Percentiles rank a stretch among this genome's conserved stretches.
These are phyloP conservation scores for Fusarium sp. DNA, from an alignment of 2,329 filamentous ascomycete species.

Conservation along the genomic window DNA sequence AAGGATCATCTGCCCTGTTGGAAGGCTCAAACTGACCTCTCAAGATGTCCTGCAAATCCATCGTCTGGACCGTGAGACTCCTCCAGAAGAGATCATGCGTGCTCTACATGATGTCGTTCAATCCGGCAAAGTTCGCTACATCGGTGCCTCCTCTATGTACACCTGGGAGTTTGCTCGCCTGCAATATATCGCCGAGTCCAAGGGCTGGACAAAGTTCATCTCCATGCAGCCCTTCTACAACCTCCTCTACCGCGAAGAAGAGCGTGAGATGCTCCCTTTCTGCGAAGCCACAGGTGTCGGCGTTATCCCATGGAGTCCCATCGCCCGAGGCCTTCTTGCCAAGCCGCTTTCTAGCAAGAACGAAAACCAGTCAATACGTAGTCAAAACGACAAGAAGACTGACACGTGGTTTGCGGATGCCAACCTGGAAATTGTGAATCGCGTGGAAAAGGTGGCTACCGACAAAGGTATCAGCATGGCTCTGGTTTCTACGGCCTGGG, in stretches of 20 bases:
- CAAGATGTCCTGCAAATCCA: slow-evolving; percentile 71
- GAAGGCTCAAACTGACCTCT: slow-evolving; percentile 38
- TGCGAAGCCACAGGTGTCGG: slow-evolving; percentile 52
- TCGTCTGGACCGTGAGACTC: slow-evolving; percentile 64
- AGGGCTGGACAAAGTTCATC: slow-evolving; percentile 70
- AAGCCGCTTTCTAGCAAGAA: slow-evolving; percentile 43
- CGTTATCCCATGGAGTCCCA: slow-evolving; percentile 53
- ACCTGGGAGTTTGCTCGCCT: slow-evolving; percentile 63
- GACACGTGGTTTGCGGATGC: slow-evolving; percentile 47
- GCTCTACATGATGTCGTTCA: slow-evolving; percentile 69
- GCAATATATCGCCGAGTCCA: slow-evolving; percentile 65
- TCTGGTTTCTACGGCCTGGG: slow-evolving; percentile 75
- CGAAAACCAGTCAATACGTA: slow-evolving; percentile 31
- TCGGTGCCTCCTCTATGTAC: slow-evolving; percentile 64
- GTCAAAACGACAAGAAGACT: slow-evolving; percentile 40
- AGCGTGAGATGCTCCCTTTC: slow-evolving; percentile 57
- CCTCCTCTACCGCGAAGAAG: slow-evolving; percentile 71
- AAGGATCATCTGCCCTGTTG: not conserved
- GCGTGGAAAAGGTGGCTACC: slow-evolving; percentile 66
- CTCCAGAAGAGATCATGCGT: slow-evolving; percentile 67
- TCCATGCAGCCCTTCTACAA: slow-evolving; percentile 71
- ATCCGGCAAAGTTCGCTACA: slow-evolving; percentile 67
- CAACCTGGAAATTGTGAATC: slow-evolving; percentile 49
- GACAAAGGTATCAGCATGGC: slow-evolving; percentile 72
- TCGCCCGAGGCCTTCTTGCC: slow-evolving; percentile 51